Evolutionary conservation across 805 yeast species (phyloP).

Genomic region (Starmerella scarabaei): DNA sequence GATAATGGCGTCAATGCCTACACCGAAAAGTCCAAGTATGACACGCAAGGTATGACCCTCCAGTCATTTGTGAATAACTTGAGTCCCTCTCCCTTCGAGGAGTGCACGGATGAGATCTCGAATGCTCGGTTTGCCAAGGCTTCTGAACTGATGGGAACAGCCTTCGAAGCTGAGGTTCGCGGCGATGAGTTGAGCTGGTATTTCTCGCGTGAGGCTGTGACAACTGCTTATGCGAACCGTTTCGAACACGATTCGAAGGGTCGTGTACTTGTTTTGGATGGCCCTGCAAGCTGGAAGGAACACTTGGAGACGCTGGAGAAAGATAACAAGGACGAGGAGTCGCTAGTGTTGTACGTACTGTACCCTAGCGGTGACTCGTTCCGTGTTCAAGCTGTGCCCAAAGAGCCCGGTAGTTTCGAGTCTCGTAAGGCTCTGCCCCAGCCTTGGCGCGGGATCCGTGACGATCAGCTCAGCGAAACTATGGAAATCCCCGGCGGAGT

Average conservation of each 20-base stretch:
- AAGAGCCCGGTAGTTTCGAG: slow-evolving; percentile 61
- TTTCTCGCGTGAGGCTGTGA: slow-evolving; percentile 73
- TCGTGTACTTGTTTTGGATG: slow-evolving; percentile 56
- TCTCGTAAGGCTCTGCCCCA: slow-evolving; percentile 82
- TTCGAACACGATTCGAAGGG: slow-evolving; percentile 53
- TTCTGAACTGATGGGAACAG: slow-evolving; percentile 67
- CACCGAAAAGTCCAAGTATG: slow-evolving; percentile 48
- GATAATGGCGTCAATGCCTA: slow-evolving; percentile 77
- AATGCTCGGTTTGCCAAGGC: slow-evolving; percentile 61
- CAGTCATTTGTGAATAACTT: slow-evolving; percentile 66
- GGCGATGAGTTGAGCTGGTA: slow-evolving; percentile 78
- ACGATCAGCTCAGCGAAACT: slow-evolving; percentile 57
- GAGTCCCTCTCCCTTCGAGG: slow-evolving; percentile 77
- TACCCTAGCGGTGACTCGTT: slow-evolving; percentile 63
- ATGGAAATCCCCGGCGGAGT: slow-evolving; percentile 80
- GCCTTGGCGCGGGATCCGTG: slow-evolving; percentile 91
- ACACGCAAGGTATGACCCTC: slow-evolving; percentile 58
- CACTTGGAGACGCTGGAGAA: slow-evolving; percentile 59
- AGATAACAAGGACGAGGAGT: slow-evolving; percentile 1
- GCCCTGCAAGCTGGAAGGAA: slow-evolving; percentile 90
- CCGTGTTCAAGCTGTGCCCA: slow-evolving; percentile 89
- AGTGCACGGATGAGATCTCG: slow-evolving; percentile 44
- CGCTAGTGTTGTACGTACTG: slow-evolving; percentile 54
- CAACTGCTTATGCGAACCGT: slow-evolving; percentile 50
- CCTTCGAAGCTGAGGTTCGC: slow-evolving; percentile 53